phyloP scores from a whole-genome alignment of 2,329 filamentous ascomycete genomes.

The Talaromyces sp. region DNA sequence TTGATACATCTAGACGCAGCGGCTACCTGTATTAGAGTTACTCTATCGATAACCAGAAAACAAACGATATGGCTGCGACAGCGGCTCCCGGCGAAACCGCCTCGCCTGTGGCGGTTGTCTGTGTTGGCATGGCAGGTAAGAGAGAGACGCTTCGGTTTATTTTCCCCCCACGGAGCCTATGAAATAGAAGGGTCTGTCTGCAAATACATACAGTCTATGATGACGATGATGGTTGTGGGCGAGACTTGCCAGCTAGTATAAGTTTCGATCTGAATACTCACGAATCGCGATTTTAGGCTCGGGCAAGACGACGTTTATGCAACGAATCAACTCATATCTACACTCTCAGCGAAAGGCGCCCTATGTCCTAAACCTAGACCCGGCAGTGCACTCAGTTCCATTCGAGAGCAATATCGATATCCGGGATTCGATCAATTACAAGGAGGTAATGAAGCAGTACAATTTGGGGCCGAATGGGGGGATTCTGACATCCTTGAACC shows the following conservation, averaged over 20 bases:
- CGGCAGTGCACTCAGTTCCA: conserved; percentile 85
- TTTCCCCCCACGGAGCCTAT: neutral
- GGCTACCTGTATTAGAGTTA: neutral
- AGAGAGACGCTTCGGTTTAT: conserved; percentile 19
- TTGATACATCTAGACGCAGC: neutral
- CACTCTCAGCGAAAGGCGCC: conserved; percentile 76
- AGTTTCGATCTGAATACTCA: neutral
- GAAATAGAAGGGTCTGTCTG: neutral
- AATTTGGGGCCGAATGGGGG: conserved; percentile 96
- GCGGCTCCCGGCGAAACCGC: conserved; percentile 26
- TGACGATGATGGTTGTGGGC: neutral
- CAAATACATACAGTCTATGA: neutral
- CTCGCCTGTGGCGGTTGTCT: conserved; percentile 75
- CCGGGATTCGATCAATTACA: conserved; percentile 97
- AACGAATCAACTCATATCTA: conserved; percentile 90
- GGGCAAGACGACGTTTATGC: conserved; percentile 99
- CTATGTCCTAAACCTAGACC: conserved; percentile 96
- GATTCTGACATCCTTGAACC: conserved; percentile 89
- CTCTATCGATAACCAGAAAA: neutral
- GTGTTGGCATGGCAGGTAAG: conserved; percentile 90
- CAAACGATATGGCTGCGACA: conserved; percentile 3
- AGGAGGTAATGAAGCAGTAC: conserved; percentile 99
- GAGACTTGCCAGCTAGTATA: neutral
- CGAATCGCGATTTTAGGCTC: conserved; percentile 55
- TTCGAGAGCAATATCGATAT: conserved; percentile 99